Evolutionary conservation across 805 yeast genomes (phyloP).

Genomic region (Wickerhamomyces ciferrii): DNA sequence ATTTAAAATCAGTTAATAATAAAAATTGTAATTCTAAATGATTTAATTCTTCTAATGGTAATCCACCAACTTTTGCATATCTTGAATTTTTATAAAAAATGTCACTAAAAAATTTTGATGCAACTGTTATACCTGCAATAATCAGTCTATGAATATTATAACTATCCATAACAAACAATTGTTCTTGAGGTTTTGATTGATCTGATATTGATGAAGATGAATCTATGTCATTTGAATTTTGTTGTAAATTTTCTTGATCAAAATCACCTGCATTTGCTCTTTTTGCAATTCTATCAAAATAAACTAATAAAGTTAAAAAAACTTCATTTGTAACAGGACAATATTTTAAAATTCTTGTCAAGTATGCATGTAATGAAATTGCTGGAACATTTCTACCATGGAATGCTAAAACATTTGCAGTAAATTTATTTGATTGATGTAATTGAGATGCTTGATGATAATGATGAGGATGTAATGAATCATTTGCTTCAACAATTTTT

Average conservation of each 20-base stretch:
- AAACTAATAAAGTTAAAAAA: constrained; percentile 81
- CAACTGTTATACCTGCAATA: constrained; percentile 92
- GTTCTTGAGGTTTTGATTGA: constrained; percentile 28
- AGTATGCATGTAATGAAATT: constrained; percentile 84
- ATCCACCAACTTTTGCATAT: constrained; percentile 93
- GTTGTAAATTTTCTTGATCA: constrained; percentile 8
- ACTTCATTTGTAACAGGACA: constrained; percentile 99
- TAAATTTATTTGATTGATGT: constrained; percentile 37
- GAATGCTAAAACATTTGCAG: constrained; percentile 77
- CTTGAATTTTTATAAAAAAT: constrained; percentile 91
- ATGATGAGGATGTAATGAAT: constrained; percentile 63
- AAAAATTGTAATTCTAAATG: constrained; percentile 88
- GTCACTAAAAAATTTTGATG: constrained; percentile 91
- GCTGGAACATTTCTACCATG: constrained; percentile 97
- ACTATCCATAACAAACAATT: constrained; percentile 90
- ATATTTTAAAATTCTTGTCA: constrained; percentile 86
- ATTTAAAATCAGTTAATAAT: constrained; percentile 75
- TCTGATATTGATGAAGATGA: too few species aligned
- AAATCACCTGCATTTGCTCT: constrained; percentile 55
- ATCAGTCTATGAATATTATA: constrained; percentile 92
- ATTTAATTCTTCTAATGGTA: constrained; percentile 89
- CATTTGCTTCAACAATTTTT: constrained; percentile 88
- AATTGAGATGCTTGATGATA: constrained; percentile 23
- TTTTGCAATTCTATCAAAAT: constrained; percentile 90
- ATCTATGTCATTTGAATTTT: background rate